Evolutionary conservation across 148 eudicot genomes (phyloP).

Genomic region (Rhododendron vialii): DNA sequence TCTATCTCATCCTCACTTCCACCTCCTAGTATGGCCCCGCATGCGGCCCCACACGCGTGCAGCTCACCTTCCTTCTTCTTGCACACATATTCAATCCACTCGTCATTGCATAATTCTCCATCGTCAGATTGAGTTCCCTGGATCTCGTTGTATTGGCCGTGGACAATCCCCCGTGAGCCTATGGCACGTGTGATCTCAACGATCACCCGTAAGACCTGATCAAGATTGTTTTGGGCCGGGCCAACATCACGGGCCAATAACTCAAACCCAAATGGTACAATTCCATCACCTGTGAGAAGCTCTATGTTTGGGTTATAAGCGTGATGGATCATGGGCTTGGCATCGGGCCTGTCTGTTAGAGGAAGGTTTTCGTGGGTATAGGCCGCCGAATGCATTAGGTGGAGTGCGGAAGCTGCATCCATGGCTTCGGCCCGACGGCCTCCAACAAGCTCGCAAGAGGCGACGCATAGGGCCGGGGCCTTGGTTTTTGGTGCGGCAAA

Average conservation of each 20-base stretch:
- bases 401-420: constrained; percentile 39
- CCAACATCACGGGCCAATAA: background rate
- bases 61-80: background rate
- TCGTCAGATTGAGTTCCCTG: background rate
- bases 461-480: constrained; percentile 39
- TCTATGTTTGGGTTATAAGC: background rate
- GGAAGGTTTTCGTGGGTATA: constrained; percentile 24
- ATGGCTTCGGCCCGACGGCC: constrained; percentile 32
- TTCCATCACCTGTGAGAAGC: constrained; percentile 35
- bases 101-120: too few relatives aligned
- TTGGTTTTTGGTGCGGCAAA: constrained; percentile 31
- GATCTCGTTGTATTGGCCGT: constrained; percentile 22
- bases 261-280: background rate
- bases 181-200: constrained; percentile 27
- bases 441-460: constrained; percentile 50
- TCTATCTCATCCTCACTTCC: background rate
- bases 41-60: background rate
- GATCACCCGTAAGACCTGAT: constrained; percentile 24
- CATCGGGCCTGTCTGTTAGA: background rate
- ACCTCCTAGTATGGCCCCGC: constrained; percentile 5
- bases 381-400: constrained; percentile 34
- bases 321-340: constrained; percentile 1
- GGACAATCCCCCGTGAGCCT: constrained; percentile 29
- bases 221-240: constrained; percentile 14
- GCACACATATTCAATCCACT: background rate